Base-by-base conservation (phyloP, 2,329 filamentous ascomycete genomes). In the Elsinoe necatrix region DNA sequence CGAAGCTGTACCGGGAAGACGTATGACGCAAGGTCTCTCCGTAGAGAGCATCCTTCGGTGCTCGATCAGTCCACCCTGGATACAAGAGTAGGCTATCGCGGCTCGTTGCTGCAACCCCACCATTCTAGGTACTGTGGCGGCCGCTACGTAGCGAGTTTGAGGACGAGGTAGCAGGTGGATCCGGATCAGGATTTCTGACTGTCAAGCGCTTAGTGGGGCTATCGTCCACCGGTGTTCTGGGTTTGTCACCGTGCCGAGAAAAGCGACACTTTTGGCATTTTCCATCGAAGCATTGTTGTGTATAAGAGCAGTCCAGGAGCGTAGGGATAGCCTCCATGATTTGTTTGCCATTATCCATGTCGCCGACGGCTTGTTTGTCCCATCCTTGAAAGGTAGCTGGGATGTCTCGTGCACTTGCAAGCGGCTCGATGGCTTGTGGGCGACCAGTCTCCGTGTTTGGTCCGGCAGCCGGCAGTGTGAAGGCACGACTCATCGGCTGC, bases 281-380 rank as follows among this genome's bases (percentile, higher is more conserved):
- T 5, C 52, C 52, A 31, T 55, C 52, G 52, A 55, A 55, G 52
- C 52, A 55, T 42, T 42, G 34, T 12, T 12, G 20, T 7, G 20
- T 23, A 3, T 9, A 4, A 12, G 21, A 16, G 25, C 52, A 55
- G 16, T 55, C 52, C 14, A 55, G 52, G 1, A 55, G 34, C 4
- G 35, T 21, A 3, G 37, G 11, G 25, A 55, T 31, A 11, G 52
- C 52, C 1, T 29, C 14, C 14, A 42, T 55, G 37, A 55, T 12
- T 14, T 31, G 20, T 29, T 34, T 16, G 9, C 27, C 52, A 20
- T 3, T 35, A 11, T 39, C 31, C 6, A 37, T 6, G 14, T n/a
- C 14, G 34, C 14, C 12, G 14, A 37, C 14, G 4, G 14, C 9
- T 12, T 37, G 34, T 3, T 11, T 9, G 27, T 29, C 9, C 27